Evolutionary conservation across 2,329 filamentous ascomycete genomes (phyloP), one percentile per base, ranked within the genome.

Genomic region (Lanzia echinophila): DNA sequence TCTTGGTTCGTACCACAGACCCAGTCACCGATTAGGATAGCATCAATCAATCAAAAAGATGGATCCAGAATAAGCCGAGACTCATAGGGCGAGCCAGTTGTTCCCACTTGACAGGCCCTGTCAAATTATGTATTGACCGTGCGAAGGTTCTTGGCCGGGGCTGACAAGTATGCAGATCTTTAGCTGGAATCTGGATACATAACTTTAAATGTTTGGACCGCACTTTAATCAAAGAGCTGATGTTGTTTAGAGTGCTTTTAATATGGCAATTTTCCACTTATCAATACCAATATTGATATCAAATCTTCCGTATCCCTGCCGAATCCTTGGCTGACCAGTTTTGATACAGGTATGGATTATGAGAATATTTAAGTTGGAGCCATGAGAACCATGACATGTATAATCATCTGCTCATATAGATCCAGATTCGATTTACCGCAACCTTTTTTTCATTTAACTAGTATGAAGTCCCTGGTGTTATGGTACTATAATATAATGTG

Each of bases 41-140:
- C n/a, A 28, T 28, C 8, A 8, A 4, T 28, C 24, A 28, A 28
- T 28, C 24, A 28, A 4, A 28, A 28, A 28, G 8, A 8, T 8
- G 24, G 24, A 28, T 28, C 4, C 24, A 28, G 24, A 8, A 28
- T 28, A 28, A 28, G 8, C 24, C 4, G 24, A 28, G 24, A 8
- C n/a, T 48, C 44, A 34, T 53, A 53, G 24, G 50, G 50, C 47
- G 36, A 49, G 47, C 50, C 43, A 53, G 34, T 33, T 41, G 19
- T 48, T 46, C 36, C 17, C 22, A 24, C 50, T 48, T 34, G 19
- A n/a, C 36, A 12, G 38, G 17, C 17, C 34, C 43, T 41, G 24
- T 46, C 24, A 47, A 47, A 47, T 43, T 53, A n/a, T 33, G 22
- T 31, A 41, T 47, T 17, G 6, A 34, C 50, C 44, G 50, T 53